Evolutionary conservation across 257 asterid species (phyloP), one percentile per base, ranked within the genome.

Genomic region (Solanum sejunctum): DNA sequence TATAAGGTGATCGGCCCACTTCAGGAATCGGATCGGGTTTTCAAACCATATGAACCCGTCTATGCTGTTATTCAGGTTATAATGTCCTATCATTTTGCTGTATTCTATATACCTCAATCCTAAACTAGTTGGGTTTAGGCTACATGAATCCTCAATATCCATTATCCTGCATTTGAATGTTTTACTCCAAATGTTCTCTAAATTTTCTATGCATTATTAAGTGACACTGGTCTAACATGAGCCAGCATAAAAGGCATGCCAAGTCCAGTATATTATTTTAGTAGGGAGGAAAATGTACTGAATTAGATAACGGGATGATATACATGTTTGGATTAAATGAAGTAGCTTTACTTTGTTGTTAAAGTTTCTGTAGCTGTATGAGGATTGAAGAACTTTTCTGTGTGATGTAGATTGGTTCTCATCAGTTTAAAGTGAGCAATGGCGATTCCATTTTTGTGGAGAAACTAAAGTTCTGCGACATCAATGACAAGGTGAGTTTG

Each of bases 391-490:
- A 28, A 15, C 26, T 26, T 77, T 20, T 61, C 66, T 28, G 32
- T 63, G 49, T 41, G 86, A 12, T 85, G 85, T 91, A 96, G 99
- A 89, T 96, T 90, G 99, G 99, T 64, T 92, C 99, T 54, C 98
- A 96, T 87, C 98, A 96, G 87, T 96, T 94, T 91, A 96, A 96
- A 88, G 98, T 94, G 88, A 92, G 99, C 95, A 96, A 94, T 82
- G 90, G 95, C 36, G 99, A 96, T 88, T 83, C 88, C 86, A 95
- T 95, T 83, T 96, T 86, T 75, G 85, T 90, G 3, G 99, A 96
- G 93, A 93, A 83, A 88, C 85, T 95, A 94, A 95, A 96, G 95
- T 89, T 91, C 86, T 95, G 99, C 82, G 93, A 95, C 49, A 88
- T 96, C 83, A 93, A 93, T 87, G 99, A 96, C 89, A 96, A 95